These are phyloP conservation scores for Scedosporium minutisporum DNA, from an alignment of 2,329 filamentous ascomycete species.

Conservation along the genomic window DNA sequence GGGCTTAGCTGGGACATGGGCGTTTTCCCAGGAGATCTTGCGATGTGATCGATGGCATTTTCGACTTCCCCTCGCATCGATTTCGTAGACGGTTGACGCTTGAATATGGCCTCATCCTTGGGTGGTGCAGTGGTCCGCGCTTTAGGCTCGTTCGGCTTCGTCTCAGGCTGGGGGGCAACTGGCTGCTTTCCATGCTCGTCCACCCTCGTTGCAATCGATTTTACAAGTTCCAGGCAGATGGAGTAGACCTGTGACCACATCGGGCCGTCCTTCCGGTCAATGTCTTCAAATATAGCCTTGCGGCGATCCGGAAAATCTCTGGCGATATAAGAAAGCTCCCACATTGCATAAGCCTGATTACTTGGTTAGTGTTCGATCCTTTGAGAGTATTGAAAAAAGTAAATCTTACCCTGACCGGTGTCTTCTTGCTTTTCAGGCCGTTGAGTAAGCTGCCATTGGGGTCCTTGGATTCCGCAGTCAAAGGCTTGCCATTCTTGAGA, in stretches of 20 bases:
- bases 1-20: slow-evolving; percentile 40
- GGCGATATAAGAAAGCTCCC: slow-evolving; percentile 78
- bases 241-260: slow-evolving; percentile 72
- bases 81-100: slow-evolving; percentile 24
- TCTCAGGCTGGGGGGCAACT: slow-evolving; percentile 20
- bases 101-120: slow-evolving; percentile 36
- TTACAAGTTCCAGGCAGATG: slow-evolving; percentile 60
- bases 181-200: slow-evolving; percentile 44
- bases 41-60: slow-evolving; percentile 32
- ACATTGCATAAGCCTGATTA: slow-evolving; percentile 68
- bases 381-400: not conserved
- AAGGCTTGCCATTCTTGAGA: slow-evolving; percentile 71
- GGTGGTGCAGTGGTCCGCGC: slow-evolving; percentile 29
- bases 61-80: slow-evolving; percentile 34
- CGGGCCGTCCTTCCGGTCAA: slow-evolving; percentile 69
- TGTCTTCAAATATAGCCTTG: slow-evolving; percentile 75
- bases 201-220: slow-evolving; percentile 57
- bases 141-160: slow-evolving; percentile 19
- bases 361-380: slow-evolving; percentile 11
- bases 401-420: slow-evolving; percentile 55
- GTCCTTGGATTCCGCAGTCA: slow-evolving; percentile 79
- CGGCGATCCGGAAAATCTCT: slow-evolving; percentile 65
- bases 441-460: slow-evolving; percentile 83
- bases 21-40: slow-evolving; percentile 36
- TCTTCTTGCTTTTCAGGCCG: slow-evolving; percentile 75